Evolutionary conservation across 2,329 filamentous ascomycete species (phyloP).

Genomic region (Neofusicoccum umdonicola): DNA sequence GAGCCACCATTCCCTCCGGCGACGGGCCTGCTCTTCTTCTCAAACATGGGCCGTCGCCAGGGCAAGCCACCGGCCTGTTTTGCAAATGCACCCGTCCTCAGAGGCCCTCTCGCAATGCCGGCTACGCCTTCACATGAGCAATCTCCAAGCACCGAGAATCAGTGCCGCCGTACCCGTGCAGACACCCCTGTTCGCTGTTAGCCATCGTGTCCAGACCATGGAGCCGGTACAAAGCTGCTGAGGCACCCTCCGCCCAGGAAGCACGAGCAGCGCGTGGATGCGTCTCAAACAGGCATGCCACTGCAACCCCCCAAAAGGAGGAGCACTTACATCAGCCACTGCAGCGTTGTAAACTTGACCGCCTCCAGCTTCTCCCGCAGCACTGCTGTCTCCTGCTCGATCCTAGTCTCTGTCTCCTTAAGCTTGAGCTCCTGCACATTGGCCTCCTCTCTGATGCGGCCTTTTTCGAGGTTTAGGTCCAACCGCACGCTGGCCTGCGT

Average conservation of each 20-base stretch:
- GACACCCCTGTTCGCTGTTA: constrained; percentile 52
- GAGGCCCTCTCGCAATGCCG: background rate
- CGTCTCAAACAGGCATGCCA: too few relatives aligned
- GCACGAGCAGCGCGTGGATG: too few relatives aligned
- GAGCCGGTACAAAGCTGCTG: background rate
- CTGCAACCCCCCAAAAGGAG: background rate
- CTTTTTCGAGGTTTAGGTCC: constrained; percentile 95
- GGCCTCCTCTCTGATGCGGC: constrained; percentile 91
- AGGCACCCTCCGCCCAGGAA: too few relatives aligned
- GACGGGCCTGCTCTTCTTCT: background rate
- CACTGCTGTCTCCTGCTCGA: constrained; percentile 93
- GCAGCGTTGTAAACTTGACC: constrained; percentile 96
- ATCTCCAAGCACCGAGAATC: constrained; percentile 65
- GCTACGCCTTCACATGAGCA: constrained; percentile 55
- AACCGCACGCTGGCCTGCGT: constrained; percentile 91
- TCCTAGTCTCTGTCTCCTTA: constrained; percentile 97
- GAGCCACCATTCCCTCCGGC: background rate
- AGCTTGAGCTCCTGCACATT: constrained; percentile 97
- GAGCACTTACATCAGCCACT: constrained; percentile 88
- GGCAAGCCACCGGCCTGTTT: background rate
- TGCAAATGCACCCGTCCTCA: background rate
- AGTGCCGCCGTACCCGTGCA: constrained; percentile 65
- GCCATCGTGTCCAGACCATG: constrained; percentile 17
- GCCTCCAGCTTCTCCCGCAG: constrained; percentile 89
- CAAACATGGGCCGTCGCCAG: background rate